Conservation (phyloP, 2,329 filamentous ascomycete genomes). For the Bipolaris sorokiniana region DNA sequence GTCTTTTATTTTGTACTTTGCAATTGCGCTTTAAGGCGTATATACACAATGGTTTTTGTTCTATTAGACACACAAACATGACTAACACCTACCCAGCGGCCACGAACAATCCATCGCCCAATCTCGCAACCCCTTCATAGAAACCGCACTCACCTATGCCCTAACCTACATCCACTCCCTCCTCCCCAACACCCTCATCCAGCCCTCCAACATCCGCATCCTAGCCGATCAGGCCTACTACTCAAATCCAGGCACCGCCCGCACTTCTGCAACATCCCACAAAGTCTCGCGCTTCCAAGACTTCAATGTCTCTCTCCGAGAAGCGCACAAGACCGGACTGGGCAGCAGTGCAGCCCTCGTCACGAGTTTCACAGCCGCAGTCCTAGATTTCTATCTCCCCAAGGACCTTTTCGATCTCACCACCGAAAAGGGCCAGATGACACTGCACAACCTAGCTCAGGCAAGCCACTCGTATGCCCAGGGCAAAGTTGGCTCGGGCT, state of each 20-base stretch:
- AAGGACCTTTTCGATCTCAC: constrained; percentile 61
- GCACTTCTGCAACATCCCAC: constrained; percentile 5
- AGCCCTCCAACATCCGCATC: constrained; percentile 78
- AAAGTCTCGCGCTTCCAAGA: constrained; percentile 67
- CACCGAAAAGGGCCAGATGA: constrained; percentile 60
- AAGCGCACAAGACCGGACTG: constrained; percentile 93
- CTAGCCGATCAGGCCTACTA: constrained; percentile 98
- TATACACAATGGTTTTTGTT: not conserved
- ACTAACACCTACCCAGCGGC: constrained; percentile 30
- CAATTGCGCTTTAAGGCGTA: not conserved
- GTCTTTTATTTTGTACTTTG: not conserved
- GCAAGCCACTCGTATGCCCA: constrained; percentile 94
- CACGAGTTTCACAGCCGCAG: constrained; percentile 78
- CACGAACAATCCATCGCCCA: constrained; percentile 52
- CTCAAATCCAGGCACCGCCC: constrained; percentile 58
- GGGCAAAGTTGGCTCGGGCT: constrained; percentile 94
- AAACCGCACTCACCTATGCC: constrained; percentile 86
- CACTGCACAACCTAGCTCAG: constrained; percentile 91
- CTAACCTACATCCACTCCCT: constrained; percentile 76
- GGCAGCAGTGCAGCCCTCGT: constrained; percentile 95
- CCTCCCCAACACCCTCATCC: constrained; percentile 61
- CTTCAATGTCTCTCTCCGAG: constrained; percentile 75
- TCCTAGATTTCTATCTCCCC: constrained; percentile 78
- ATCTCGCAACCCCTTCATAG: constrained; percentile 80
- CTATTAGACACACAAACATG: not conserved